Evolutionary conservation across 768 basidiomycete species (phyloP).

Genomic region (Udeniomyces megalosporus): DNA sequence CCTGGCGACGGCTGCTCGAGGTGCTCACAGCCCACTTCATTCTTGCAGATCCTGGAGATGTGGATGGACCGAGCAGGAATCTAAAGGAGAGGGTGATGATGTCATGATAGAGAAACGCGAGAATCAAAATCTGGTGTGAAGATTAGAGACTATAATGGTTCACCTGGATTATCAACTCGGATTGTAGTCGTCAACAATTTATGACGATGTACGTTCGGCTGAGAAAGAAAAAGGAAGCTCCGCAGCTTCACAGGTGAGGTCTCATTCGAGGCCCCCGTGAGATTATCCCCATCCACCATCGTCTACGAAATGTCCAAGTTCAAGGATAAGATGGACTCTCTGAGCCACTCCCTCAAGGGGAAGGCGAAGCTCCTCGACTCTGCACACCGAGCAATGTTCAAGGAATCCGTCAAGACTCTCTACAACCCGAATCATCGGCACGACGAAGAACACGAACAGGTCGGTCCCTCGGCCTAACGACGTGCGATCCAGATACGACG

Average conservation of each 20-base stretch:
- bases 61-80: not conserved
- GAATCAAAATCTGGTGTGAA: too few relatives aligned
- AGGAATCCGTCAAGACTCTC: not conserved
- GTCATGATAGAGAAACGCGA: too few relatives aligned
- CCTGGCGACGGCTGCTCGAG: too few relatives aligned
- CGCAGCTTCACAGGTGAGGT: too few relatives aligned
- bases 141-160: too few relatives aligned
- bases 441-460: constrained; percentile 36
- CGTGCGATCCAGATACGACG: constrained; percentile 26
- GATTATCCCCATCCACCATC: too few relatives aligned
- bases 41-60: not conserved
- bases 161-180: too few relatives aligned
- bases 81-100: not conserved
- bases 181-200: too few relatives aligned
- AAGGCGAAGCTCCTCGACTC: constrained; percentile 12
- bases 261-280: too few relatives aligned
- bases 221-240: too few relatives aligned
- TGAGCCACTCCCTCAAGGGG: not conserved
- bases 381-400: not conserved
- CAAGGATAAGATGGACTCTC: constrained; percentile 8
- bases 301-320: not conserved
- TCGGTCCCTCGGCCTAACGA: not conserved
- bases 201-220: too few relatives aligned
- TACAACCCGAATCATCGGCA: constrained; percentile 32
- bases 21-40: too few relatives aligned